Evolutionary conservation across 2,329 filamentous ascomycete species (phyloP).

Genomic region (Diplocarpon mali): DNA sequence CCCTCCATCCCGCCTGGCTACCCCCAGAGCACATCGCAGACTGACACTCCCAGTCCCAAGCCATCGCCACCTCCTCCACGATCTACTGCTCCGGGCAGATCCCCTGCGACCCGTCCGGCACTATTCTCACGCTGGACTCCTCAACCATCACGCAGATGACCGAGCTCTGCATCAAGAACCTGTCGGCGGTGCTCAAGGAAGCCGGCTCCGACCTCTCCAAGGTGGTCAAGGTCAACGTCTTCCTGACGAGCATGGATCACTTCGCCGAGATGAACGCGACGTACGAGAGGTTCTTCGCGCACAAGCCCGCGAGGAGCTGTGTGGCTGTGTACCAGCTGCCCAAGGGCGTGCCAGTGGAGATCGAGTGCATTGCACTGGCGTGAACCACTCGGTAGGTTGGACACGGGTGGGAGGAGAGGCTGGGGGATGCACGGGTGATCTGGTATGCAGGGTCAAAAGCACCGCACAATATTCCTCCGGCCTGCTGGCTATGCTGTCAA

Average conservation of each 20-base stretch:
- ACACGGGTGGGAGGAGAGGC: background rate
- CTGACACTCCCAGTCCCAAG: constrained; percentile 41
- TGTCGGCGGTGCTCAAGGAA: constrained; percentile 73
- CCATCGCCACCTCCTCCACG: constrained; percentile 51
- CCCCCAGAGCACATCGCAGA: background rate
- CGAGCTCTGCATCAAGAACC: constrained; percentile 60
- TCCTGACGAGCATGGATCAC: constrained; percentile 56
- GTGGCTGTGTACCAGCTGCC: constrained; percentile 85
- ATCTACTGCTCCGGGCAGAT: constrained; percentile 55
- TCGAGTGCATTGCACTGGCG: constrained; percentile 74
- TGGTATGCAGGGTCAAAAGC: background rate
- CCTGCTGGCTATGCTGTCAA: no score
- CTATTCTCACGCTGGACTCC: constrained; percentile 33
- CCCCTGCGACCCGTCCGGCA: constrained; percentile 23
- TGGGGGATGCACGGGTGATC: background rate
- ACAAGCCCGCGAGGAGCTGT: constrained; percentile 84
- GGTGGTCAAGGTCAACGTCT: constrained; percentile 89
- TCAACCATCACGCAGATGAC: constrained; percentile 56
- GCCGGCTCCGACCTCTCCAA: constrained; percentile 69
- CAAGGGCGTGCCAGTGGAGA: constrained; percentile 81
- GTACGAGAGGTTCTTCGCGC: constrained; percentile 53
- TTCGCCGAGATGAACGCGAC: constrained; percentile 48
- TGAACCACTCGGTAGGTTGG: constrained; percentile 24
- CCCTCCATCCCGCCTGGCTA: background rate
- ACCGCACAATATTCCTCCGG: no score